Conservation (phyloP, 2,329 filamentous ascomycete species). For the Ophiostoma piceae region DNA sequence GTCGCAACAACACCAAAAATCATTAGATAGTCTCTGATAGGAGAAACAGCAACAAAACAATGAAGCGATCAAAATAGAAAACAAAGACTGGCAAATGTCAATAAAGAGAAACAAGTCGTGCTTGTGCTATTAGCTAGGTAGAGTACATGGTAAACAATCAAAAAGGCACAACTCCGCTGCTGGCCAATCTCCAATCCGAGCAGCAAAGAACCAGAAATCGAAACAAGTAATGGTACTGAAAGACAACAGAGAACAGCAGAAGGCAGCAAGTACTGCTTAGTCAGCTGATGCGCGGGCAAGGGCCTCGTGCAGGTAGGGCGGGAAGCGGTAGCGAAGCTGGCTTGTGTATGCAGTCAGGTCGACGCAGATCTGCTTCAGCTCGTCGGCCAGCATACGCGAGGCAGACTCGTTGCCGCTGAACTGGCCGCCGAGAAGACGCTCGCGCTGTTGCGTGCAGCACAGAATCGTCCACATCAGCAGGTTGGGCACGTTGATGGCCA, state of each 20-base stretch:
- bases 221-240: not conserved
- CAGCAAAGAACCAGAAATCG: not conserved
- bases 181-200: not conserved
- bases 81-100: not conserved
- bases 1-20: not conserved
- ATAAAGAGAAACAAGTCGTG: not conserved
- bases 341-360: slow-evolving; percentile 93
- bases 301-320: slow-evolving; percentile 80
- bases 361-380: slow-evolving; percentile 73
- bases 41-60: not conserved
- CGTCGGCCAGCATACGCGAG: slow-evolving; percentile 58
- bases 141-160: slow-evolving; percentile 5
- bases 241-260: not conserved
- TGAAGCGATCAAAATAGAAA: not conserved
- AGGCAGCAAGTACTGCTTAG: slow-evolving; percentile 31
- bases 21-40: not conserved
- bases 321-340: slow-evolving; percentile 84
- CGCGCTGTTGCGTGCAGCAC: slow-evolving; percentile 74
- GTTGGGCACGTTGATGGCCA: slow-evolving; percentile 84
- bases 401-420: slow-evolving; percentile 70
- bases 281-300: slow-evolving; percentile 76
- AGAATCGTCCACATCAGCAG: slow-evolving; percentile 90
- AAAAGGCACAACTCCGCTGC: not conserved
- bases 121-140: slow-evolving; percentile 13
- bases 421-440: slow-evolving; percentile 61